phyloP scores from a whole-genome alignment of 1,284 basidiomycete genomes.

The Schizophyllum amplum region DNA sequence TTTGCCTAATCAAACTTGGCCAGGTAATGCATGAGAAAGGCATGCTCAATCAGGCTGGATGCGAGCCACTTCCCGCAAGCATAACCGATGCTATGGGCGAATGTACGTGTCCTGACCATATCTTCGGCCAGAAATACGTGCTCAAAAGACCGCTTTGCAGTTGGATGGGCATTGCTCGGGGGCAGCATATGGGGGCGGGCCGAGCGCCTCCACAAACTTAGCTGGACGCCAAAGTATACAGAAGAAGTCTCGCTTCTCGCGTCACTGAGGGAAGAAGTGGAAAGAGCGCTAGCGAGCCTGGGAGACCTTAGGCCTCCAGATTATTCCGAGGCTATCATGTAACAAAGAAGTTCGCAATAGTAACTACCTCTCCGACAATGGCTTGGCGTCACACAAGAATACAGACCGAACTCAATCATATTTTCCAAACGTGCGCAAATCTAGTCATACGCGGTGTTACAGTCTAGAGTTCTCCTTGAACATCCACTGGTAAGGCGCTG shows the following conservation, averaged over 20 bases:
- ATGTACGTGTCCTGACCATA: slow-evolving; percentile 19
- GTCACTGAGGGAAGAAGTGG: background rate
- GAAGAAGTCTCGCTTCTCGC: background rate
- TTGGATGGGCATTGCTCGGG: slow-evolving; percentile 30
- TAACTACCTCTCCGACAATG: too few species aligned
- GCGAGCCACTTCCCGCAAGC: slow-evolving; percentile 24
- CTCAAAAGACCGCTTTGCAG: slow-evolving; percentile 15
- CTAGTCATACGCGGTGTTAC: slow-evolving; percentile 1
- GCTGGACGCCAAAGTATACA: slow-evolving; percentile 30
- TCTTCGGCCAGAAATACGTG: background rate
- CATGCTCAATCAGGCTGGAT: slow-evolving; percentile 24
- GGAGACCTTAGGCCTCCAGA: background rate
- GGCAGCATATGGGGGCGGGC: slow-evolving; percentile 27
- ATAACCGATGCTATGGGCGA: slow-evolving; percentile 26
- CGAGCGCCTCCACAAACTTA: slow-evolving; percentile 26
- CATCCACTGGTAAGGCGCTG: slow-evolving; percentile 34
- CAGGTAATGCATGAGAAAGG: slow-evolving; percentile 18
- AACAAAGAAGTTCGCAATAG: background rate
- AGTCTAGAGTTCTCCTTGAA: slow-evolving; percentile 19
- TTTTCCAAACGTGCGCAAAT: slow-evolving; percentile 15
- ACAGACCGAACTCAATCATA: too few species aligned
- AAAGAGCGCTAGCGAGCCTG: background rate
- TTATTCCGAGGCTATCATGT: background rate
- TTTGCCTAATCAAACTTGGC: background rate
- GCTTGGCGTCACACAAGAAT: too few species aligned